Conservation (phyloP, 176 grass and related monocot genomes). For the Neostapfia colusana region DNA sequence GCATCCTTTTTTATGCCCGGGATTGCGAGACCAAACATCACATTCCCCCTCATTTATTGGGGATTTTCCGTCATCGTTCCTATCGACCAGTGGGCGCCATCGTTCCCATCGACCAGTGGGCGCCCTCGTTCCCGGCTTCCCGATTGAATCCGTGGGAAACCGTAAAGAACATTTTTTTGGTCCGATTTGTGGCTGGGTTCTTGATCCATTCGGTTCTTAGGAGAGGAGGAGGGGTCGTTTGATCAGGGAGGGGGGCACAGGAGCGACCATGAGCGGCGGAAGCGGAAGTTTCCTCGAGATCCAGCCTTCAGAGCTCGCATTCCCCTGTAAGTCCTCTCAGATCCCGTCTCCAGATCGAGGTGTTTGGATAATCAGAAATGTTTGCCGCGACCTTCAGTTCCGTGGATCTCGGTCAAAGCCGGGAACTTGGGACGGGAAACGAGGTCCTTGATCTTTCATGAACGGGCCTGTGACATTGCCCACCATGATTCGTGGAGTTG, state of each 20-base stretch:
- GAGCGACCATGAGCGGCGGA: slow-evolving; percentile 55
- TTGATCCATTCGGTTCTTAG: slow-evolving; percentile 6
- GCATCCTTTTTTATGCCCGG: slow-evolving; percentile 27
- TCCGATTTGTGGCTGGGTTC: neutral
- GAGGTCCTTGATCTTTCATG: neutral
- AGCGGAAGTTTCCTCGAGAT: slow-evolving; percentile 73
- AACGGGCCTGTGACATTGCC: slow-evolving; percentile 8
- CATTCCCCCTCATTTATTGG: slow-evolving; percentile 7
- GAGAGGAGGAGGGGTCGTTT: slow-evolving; percentile 6
- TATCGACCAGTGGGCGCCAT: slow-evolving; percentile 27
- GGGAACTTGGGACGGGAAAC: slow-evolving; percentile 32
- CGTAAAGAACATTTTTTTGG: neutral
- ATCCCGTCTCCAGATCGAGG: slow-evolving; percentile 33
- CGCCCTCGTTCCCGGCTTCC: slow-evolving; percentile 16
- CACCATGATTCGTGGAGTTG: slow-evolving; percentile 13
- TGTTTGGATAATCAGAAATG: neutral
- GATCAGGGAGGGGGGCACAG: neutral
- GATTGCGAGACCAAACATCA: slow-evolving; percentile 29
- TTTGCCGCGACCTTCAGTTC: neutral
- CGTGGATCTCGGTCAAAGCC: slow-evolving; percentile 37
- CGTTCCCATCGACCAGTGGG: slow-evolving; percentile 33
- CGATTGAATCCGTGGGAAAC: slow-evolving; percentile 31
- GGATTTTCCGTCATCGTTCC: slow-evolving; percentile 22
- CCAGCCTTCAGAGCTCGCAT: slow-evolving; percentile 82
- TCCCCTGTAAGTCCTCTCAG: slow-evolving; percentile 67